These are phyloP conservation scores for Dujonia santamariae DNA, from an alignment of 1,139 yeast species.

Conservation along the genomic window DNA sequence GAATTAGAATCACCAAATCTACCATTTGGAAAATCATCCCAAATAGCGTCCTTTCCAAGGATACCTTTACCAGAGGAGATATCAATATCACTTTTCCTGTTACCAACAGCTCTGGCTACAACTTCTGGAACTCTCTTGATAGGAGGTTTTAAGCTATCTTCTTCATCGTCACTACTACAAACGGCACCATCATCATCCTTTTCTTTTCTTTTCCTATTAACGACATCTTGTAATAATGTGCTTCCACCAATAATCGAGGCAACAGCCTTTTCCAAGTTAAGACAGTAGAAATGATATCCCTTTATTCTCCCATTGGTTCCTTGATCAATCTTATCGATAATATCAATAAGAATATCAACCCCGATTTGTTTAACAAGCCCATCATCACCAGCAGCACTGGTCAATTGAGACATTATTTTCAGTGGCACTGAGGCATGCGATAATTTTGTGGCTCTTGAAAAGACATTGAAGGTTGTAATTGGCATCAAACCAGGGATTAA, in stretches of 20 bases:
- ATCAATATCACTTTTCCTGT: slow-evolving; percentile 60
- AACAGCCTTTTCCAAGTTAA: slow-evolving; percentile 86
- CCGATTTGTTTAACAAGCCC: slow-evolving; percentile 83
- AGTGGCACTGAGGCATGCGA: slow-evolving; percentile 86
- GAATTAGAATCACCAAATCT: slow-evolving; percentile 96
- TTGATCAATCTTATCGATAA: slow-evolving; percentile 54
- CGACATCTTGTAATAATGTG: slow-evolving; percentile 35
- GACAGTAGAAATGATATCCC: slow-evolving; percentile 88
- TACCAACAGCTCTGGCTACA: slow-evolving; percentile 24
- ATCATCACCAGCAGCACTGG: slow-evolving; percentile 60
- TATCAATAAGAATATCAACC: slow-evolving; percentile 64
- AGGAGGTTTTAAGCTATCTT: slow-evolving; percentile 17
- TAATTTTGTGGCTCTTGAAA: slow-evolving; percentile 83
- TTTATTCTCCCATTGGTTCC: slow-evolving; percentile 55
- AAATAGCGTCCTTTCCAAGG: slow-evolving; percentile 86
- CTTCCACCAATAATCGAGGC: slow-evolving; percentile 77
- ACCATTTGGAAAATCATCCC: slow-evolving; percentile 99
- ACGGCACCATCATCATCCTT: slow-evolving; percentile 26
- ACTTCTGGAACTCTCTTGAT: slow-evolving; percentile 20
- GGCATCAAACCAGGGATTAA: slow-evolving; percentile 96
- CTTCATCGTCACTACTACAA: slow-evolving; percentile 35
- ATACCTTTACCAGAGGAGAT: slow-evolving; percentile 85
- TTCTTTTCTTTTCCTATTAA: slow-evolving; percentile 15
- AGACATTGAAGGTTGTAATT: slow-evolving; percentile 82
- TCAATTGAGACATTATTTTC: slow-evolving; percentile 37